Evolutionary conservation across 1,139 yeast genomes (phyloP).

Genomic region (Suhomyces kunorum): DNA sequence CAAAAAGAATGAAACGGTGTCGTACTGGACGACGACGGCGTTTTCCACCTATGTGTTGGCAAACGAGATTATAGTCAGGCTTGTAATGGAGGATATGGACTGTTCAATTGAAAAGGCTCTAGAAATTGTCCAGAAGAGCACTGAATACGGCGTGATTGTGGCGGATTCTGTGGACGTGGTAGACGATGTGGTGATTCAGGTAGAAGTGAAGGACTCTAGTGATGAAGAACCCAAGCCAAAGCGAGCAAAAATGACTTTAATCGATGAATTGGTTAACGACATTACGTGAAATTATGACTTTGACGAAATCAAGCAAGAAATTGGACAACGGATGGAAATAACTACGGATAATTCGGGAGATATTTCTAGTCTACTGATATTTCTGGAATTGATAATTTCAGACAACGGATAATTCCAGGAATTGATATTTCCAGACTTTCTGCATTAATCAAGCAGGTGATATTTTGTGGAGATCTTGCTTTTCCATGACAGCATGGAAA

Average conservation of each 20-base stretch:
- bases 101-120: slow-evolving; percentile 45
- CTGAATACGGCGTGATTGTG: slow-evolving; percentile 57
- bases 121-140: slow-evolving; percentile 45
- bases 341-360: too few species aligned
- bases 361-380: too few species aligned
- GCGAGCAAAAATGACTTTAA: slow-evolving; percentile 3
- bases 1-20: slow-evolving; percentile 43
- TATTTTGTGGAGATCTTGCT: too few species aligned
- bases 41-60: slow-evolving; percentile 62
- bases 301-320: too few species aligned
- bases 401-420: too few species aligned
- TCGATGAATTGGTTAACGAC: slow-evolving; percentile 11
- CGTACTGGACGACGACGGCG: slow-evolving; percentile 61
- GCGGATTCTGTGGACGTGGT: slow-evolving; percentile 40
- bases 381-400: too few species aligned
- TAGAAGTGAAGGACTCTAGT: background rate
- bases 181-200: slow-evolving; percentile 28
- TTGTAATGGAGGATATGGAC: slow-evolving; percentile 50
- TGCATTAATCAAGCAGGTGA: too few species aligned
- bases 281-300: background rate
- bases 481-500: too few species aligned
- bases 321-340: too few species aligned
- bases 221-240: slow-evolving; percentile 4
- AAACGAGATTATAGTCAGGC: slow-evolving; percentile 58
- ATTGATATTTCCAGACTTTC: too few species aligned